These are phyloP conservation scores for Epichloe scottii DNA, from an alignment of 2,329 filamentous ascomycete species.

Conservation along the genomic window DNA sequence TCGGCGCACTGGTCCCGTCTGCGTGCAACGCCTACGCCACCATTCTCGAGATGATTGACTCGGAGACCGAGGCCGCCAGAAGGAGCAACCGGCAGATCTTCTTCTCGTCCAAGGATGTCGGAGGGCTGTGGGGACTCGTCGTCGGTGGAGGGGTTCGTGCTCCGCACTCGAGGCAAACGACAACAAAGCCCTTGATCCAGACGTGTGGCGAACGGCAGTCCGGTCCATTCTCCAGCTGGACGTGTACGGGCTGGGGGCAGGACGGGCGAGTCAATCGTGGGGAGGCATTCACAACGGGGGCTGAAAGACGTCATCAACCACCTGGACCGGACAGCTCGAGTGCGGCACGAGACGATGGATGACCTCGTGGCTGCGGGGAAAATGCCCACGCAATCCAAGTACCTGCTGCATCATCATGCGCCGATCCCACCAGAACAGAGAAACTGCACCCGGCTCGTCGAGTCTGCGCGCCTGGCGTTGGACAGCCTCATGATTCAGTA, in stretches of 20 bases:
- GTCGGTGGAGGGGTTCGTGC: constrained; percentile 16
- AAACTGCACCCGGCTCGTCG: constrained; percentile 38
- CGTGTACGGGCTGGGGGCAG: constrained; percentile 37
- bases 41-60: constrained; percentile 42
- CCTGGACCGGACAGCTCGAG: constrained; percentile 37
- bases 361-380: constrained; percentile 28
- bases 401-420: constrained; percentile 15
- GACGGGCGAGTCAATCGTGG: constrained; percentile 1
- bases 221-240: constrained; percentile 43
- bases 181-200: constrained; percentile 34
- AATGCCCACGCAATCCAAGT: constrained; percentile 12
- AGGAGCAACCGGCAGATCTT: constrained; percentile 27
- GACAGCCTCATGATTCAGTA: constrained; percentile 42
- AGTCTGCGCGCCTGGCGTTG: constrained; percentile 40
- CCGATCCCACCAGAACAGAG: constrained; percentile 21
- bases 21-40: constrained; percentile 44
- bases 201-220: constrained; percentile 40
- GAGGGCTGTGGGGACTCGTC: constrained; percentile 34
- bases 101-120: constrained; percentile 34
- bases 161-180: constrained; percentile 13
- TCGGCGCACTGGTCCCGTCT: constrained; percentile 44
- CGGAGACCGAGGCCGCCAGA: constrained; percentile 33
- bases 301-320: constrained; percentile 40
- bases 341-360: constrained; percentile 38
- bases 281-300: constrained; percentile 28